Evolutionary conservation across 148 eudicot species (phyloP), one percentile per base, ranked within the genome.

Genomic region (Diospyros kaki): DNA sequence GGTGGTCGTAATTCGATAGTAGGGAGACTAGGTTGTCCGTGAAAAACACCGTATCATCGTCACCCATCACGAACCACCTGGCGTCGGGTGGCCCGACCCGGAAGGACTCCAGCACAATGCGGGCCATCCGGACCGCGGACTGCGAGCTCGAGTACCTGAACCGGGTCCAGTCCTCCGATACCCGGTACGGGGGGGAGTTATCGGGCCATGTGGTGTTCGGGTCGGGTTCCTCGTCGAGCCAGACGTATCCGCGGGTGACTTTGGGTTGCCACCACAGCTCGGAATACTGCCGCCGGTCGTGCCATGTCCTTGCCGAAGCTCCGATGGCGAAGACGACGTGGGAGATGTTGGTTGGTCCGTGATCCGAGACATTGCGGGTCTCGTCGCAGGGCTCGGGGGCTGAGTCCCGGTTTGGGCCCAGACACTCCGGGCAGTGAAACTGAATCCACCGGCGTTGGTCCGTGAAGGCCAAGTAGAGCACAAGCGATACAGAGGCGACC

Each of bases 1-100:
- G 75, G 80, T 92, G 88, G 76, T 94, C 97, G 73, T 94, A 92
- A 52, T 68, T 88, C 40, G 78, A 54, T 39, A 94, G 76, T 64
- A 94, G 97, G 42, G 83, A 39, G 54, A 84, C 96, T 9, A 95
- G 70, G 52, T 95, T 95, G 1, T 87, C 86, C 0, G 81, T 10
- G 58, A 92, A 92, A 13, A 92, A 92, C 68, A 95, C 94, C 28
- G 98, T 95, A 56, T 95, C 98, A 48, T 95, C 98, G 67, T 95
- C 98, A 0, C 98, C 98, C 98, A 95, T 92, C 40, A 95, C 97
- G 69, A 90, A 90, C 98, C 98, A 95, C 79, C 97, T 77, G 73
- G 83, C 94, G 4, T 72, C 83, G 0, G 77, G 72, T 41, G 82
- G 55, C 56, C 88, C 91, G 41, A 76, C 43, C 53, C 86, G 87